Percentiles rank a stretch among this genome's conserved stretches.
These are phyloP conservation scores for Dispira parvispora DNA, from an alignment of 192 early-diverging fungal species.

Conservation along the genomic window DNA sequence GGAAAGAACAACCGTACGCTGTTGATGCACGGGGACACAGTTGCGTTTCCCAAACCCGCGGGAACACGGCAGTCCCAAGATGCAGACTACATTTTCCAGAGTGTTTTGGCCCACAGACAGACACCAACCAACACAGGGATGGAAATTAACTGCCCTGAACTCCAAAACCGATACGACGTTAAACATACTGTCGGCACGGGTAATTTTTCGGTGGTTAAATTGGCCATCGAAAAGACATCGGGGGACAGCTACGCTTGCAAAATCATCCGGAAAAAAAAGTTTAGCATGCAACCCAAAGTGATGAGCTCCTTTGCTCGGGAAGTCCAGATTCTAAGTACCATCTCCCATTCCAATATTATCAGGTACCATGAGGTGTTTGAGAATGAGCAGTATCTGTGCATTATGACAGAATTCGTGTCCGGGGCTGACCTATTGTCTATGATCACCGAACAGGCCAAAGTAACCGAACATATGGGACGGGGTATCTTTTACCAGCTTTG, in stretches of 20 bases:
- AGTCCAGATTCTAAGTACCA: constrained; percentile 22
- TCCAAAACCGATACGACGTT: constrained; percentile 24
- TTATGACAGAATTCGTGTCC: constrained; percentile 28
- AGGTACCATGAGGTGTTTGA: constrained; percentile 22
- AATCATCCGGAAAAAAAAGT: constrained; percentile 25
- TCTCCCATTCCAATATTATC: constrained; percentile 19
- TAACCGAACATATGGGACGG: constrained; percentile 21
- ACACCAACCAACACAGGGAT: neutral
- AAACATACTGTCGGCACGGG: constrained; percentile 17
- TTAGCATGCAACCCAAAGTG: constrained; percentile 22
- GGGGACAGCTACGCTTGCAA: constrained; percentile 27
- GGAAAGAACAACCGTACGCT: constrained; percentile 26
- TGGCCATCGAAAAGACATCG: constrained; percentile 25
- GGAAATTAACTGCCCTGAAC: constrained; percentile 7
- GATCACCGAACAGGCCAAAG: constrained; percentile 19
- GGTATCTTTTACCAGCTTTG: constrained; percentile 27
- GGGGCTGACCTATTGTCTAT: constrained; percentile 28
- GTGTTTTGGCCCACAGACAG: neutral
- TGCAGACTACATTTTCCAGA: constrained; percentile 7
- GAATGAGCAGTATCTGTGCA: constrained; percentile 26
- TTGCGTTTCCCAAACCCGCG: constrained; percentile 15
- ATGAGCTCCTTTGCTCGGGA: constrained; percentile 27
- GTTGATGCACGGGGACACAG: constrained; percentile 23
- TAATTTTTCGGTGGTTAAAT: constrained; percentile 30
- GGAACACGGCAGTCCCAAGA: neutral